phyloP scores from a whole-genome alignment of 495 filamentous ascomycete species.

The Xylaria longipes region DNA sequence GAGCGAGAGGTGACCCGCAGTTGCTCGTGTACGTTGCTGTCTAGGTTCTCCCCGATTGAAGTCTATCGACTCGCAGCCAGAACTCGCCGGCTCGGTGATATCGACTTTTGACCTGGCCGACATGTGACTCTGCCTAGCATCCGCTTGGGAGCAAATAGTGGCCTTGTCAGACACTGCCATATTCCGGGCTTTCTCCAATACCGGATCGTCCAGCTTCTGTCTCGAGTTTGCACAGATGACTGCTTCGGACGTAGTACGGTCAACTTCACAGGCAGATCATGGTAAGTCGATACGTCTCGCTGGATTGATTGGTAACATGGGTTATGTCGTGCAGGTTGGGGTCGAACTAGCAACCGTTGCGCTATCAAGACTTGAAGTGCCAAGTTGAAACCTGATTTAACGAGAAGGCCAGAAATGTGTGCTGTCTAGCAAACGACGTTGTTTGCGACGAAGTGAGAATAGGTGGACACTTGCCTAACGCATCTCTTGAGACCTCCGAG shows the following conservation, averaged over 20 bases:
- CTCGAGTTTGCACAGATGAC: no score
- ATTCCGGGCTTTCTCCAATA: not conserved
- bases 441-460: not conserved
- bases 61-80: not conserved
- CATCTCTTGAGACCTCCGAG: not conserved
- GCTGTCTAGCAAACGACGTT: not conserved
- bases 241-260: not conserved
- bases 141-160: not conserved
- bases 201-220: not conserved
- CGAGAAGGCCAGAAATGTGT: not conserved
- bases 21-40: slow-evolving; percentile 26
- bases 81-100: not conserved
- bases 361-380: not conserved
- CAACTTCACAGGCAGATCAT: not conserved
- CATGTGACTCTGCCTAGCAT: not conserved
- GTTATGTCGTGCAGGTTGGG: not conserved
- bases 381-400: not conserved
- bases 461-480: not conserved
- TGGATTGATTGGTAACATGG: not conserved
- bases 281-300: not conserved
- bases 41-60: slow-evolving; percentile 4
- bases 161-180: not conserved
- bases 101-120: not conserved
- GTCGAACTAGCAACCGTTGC: not conserved
- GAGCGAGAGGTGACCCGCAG: slow-evolving; percentile 59